These are phyloP conservation scores for Camellia japonica DNA, from an alignment of 148 eudicot species.

Conservation along the genomic window DNA sequence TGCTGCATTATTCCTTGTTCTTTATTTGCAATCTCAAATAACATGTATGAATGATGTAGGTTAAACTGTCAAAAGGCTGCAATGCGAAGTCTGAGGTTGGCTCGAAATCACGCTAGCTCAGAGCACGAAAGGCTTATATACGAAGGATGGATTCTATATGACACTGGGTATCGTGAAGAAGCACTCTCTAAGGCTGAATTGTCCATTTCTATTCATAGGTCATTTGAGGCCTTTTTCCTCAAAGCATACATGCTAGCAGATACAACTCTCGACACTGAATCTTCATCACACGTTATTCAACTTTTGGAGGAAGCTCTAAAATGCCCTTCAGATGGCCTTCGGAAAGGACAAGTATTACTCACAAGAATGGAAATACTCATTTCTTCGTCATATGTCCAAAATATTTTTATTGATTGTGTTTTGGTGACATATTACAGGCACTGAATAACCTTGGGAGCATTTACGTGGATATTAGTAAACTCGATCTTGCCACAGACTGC, in stretches of 20 bases:
- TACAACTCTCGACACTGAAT: slow-evolving; percentile 28
- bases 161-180: slow-evolving; percentile 47
- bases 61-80: slow-evolving; percentile 53
- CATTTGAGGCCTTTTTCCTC: slow-evolving; percentile 49
- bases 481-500: slow-evolving; percentile 43
- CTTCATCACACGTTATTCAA: slow-evolving; percentile 34
- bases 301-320: slow-evolving; percentile 43
- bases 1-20: no score
- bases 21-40: no score
- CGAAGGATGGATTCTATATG: slow-evolving; percentile 52
- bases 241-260: slow-evolving; percentile 46
- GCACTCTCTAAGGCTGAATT: slow-evolving; percentile 46
- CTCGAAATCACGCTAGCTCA: slow-evolving; percentile 34
- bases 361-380: background rate
- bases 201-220: slow-evolving; percentile 40
- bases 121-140: slow-evolving; percentile 43
- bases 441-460: slow-evolving; percentile 50
- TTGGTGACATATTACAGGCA: slow-evolving; percentile 31
- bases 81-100: slow-evolving; percentile 39
- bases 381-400: background rate
- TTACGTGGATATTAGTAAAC: slow-evolving; percentile 39
- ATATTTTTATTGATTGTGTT: slow-evolving; percentile 2
- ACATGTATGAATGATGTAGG: slow-evolving; percentile 14
- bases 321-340: slow-evolving; percentile 52
- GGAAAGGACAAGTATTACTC: slow-evolving; percentile 45